Conservation (phyloP, 169 alveolate genomes). For the Eimeria nieschulzi region DNA sequence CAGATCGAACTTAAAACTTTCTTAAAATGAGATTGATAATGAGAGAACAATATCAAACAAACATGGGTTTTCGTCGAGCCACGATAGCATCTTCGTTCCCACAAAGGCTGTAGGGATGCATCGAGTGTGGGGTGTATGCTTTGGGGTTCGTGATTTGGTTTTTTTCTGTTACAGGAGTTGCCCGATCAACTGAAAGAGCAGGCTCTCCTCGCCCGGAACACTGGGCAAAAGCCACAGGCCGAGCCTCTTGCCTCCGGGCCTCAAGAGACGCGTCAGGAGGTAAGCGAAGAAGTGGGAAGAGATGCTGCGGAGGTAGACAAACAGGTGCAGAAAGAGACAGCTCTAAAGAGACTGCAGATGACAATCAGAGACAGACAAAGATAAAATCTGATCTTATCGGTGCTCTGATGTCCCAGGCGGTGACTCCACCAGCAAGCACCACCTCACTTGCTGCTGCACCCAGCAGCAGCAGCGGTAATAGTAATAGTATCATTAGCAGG, state of each 20-base stretch:
- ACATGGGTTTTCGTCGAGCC: background rate
- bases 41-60: too few relatives aligned
- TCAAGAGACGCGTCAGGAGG: background rate
- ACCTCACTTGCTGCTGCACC: background rate
- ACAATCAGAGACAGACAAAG: background rate
- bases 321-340: background rate
- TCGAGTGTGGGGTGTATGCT: background rate
- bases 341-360: background rate
- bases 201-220: constrained; percentile 31
- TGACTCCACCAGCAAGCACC: background rate
- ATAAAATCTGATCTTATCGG: background rate
- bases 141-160: background rate
- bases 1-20: background rate
- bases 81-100: background rate
- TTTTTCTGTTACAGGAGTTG: constrained; percentile 9
- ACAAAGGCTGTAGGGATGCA: background rate
- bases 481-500: background rate
- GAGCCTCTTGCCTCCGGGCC: background rate
- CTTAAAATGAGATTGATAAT: background rate
- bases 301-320: background rate
- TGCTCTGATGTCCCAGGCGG: constrained; percentile 20
- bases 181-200: constrained; percentile 54
- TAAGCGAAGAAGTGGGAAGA: too few relatives aligned
- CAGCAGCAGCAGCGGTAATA: background rate
- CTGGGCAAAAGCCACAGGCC: background rate